Conservation (phyloP, 495 filamentous ascomycete species). For the Neurospora tetraspora region DNA sequence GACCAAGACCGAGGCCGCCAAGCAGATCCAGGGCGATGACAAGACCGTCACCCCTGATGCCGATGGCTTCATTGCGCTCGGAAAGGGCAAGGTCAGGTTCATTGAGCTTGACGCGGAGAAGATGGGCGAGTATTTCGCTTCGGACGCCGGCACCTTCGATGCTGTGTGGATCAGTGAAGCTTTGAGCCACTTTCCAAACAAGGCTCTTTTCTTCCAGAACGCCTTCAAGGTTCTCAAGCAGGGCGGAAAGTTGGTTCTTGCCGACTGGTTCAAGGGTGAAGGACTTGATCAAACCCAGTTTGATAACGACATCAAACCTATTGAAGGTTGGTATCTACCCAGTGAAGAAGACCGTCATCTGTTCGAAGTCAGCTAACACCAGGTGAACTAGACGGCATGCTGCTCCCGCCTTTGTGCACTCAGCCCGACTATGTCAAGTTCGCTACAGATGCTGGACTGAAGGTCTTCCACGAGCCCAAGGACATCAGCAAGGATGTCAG, state of each 20-base stretch:
- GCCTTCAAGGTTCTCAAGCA: constrained; percentile 29
- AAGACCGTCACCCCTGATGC: background rate
- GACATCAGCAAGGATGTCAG: constrained; percentile 47
- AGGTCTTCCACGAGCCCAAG: constrained; percentile 31
- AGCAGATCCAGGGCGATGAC: background rate
- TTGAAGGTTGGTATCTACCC: constrained; percentile 31
- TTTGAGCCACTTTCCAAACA: constrained; percentile 47
- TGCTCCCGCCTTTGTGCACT: constrained; percentile 43
- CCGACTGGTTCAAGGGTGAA: constrained; percentile 48
- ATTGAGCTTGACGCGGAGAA: constrained; percentile 49
- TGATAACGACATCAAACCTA: constrained; percentile 43
- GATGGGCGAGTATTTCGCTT: constrained; percentile 41
- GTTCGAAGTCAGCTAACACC: background rate
- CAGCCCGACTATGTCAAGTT: constrained; percentile 38
- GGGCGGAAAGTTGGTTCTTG: constrained; percentile 41
- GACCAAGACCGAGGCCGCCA: constrained; percentile 24
- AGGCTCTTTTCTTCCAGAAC: constrained; percentile 45
- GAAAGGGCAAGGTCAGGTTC: constrained; percentile 36
- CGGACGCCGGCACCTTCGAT: constrained; percentile 29
- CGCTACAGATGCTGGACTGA: constrained; percentile 35
- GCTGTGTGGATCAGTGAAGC: constrained; percentile 51
- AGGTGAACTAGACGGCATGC: constrained; percentile 39
- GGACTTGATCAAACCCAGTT: constrained; percentile 30
- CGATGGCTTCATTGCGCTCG: constrained; percentile 23
- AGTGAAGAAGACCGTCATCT: background rate